Percentiles rank a stretch among this genome's conserved stretches.
phyloP scores from a whole-genome alignment of 257 asterid species.

The Knoxia roxburghii region DNA sequence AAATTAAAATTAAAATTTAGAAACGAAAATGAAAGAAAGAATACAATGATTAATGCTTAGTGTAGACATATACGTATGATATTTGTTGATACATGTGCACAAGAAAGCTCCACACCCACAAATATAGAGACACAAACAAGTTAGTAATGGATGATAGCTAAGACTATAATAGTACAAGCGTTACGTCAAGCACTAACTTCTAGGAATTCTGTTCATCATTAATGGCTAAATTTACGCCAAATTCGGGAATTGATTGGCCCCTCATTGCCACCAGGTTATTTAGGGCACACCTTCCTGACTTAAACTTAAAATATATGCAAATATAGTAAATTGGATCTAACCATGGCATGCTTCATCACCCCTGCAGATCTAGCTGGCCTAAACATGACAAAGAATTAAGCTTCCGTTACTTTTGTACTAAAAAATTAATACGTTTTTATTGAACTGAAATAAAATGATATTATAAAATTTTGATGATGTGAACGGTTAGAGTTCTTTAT shows the following conservation, averaged over 20 bases:
- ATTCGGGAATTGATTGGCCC: constrained; percentile 14
- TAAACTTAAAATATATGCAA: not conserved
- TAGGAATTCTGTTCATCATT: constrained; percentile 34
- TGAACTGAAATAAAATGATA: too few species aligned
- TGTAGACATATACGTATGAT: too few species aligned
- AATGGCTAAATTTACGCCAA: constrained; percentile 35
- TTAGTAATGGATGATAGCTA: constrained; percentile 3
- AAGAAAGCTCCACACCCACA: not conserved
- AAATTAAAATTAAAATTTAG: too few species aligned
- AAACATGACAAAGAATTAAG: not conserved
- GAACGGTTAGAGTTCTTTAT: too few species aligned
- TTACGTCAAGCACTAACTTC: constrained; percentile 1
- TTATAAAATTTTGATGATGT: too few species aligned
- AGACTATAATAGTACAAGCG: not conserved
- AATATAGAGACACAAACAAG: not conserved
- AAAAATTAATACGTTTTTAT: too few species aligned
- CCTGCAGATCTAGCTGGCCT: not conserved
- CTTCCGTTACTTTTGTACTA: not conserved
- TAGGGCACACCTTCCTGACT: constrained; percentile 15
- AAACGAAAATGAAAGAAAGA: too few species aligned
- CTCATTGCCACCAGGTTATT: constrained; percentile 18
- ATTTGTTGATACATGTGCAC: not conserved
- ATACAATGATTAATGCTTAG: too few species aligned
- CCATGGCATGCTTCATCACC: constrained; percentile 3
- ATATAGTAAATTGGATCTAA: not conserved